phyloP scores from a whole-genome alignment of 768 basidiomycete species.

The Cystofilobasidium macerans region DNA sequence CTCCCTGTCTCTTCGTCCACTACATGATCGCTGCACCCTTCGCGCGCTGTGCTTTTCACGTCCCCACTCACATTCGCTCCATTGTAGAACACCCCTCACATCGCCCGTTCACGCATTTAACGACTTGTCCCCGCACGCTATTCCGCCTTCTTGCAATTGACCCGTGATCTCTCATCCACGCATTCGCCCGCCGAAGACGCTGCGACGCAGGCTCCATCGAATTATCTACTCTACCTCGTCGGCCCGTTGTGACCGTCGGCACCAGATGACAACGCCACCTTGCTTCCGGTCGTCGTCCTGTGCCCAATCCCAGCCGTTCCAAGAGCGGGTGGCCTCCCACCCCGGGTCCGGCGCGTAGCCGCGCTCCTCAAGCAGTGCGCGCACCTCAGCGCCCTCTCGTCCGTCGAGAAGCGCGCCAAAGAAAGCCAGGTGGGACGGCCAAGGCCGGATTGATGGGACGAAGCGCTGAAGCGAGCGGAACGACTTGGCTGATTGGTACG shows the following conservation, averaged over 20 bases:
- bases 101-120: no score
- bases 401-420: constrained; percentile 61
- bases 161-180: no score
- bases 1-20: no score
- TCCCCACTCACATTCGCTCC: no score
- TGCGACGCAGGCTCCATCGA: no score
- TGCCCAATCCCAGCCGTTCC: constrained; percentile 47
- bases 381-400: not conserved
- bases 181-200: no score
- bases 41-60: no score
- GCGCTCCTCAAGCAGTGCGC: constrained; percentile 42
- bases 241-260: constrained; percentile 12
- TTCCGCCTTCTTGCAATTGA: no score
- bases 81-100: no score
- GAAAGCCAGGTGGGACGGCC: constrained; percentile 70
- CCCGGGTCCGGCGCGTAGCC: constrained; percentile 55
- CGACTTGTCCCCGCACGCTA: no score
- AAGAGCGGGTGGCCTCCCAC: constrained; percentile 51
- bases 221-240: constrained; percentile 19
- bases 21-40: no score
- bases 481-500: constrained; percentile 31
- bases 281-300: constrained; percentile 62
- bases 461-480: not conserved
- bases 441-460: constrained; percentile 45
- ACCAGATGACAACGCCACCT: constrained; percentile 64